Percentiles rank a stretch among this genome's conserved stretches.
Evolutionary conservation across 768 basidiomycete species (phyloP).

Genomic region (Fomitopsis serialis): DNA sequence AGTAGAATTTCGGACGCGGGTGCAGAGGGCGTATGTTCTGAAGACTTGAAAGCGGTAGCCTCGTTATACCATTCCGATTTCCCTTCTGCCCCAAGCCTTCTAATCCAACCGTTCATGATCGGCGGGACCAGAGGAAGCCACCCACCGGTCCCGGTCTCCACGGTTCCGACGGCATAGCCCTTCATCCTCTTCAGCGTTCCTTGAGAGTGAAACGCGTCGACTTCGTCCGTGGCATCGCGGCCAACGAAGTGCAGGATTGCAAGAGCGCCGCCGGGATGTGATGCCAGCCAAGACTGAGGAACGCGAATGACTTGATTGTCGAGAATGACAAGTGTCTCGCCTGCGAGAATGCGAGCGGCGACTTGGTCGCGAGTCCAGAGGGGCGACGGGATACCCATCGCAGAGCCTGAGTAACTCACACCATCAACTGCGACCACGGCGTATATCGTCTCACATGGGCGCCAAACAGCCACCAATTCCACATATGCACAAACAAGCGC

Average conservation of each 20-base stretch:
- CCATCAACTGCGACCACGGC: neutral
- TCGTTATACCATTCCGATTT: conserved; percentile 56
- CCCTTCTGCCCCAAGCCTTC: conserved; percentile 42
- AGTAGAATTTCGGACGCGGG: conserved; percentile 56
- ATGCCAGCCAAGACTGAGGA: conserved; percentile 69
- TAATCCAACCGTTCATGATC: conserved; percentile 78
- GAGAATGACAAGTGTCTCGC: conserved; percentile 75
- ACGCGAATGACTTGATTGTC: conserved; percentile 57
- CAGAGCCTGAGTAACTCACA: neutral
- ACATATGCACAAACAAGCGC: neutral
- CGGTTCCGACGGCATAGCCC: conserved; percentile 64
- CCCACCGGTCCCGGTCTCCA: conserved; percentile 42
- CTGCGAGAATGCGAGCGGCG: conserved; percentile 65
- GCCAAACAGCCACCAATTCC: conserved; percentile 1
- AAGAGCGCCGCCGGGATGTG: conserved; percentile 87
- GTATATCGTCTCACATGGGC: neutral
- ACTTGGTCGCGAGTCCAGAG: conserved; percentile 50
- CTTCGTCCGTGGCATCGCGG: conserved; percentile 91
- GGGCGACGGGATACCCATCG: conserved; percentile 27
- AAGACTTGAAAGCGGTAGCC: conserved; percentile 39
- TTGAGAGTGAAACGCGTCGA: conserved; percentile 82
- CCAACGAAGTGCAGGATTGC: conserved; percentile 93
- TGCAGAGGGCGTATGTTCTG: conserved; percentile 14
- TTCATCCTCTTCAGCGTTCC: conserved; percentile 50
- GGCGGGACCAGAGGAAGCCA: conserved; percentile 87